Base-by-base conservation (phyloP, 345 rosid species). In the Carallia pectinifolia region DNA sequence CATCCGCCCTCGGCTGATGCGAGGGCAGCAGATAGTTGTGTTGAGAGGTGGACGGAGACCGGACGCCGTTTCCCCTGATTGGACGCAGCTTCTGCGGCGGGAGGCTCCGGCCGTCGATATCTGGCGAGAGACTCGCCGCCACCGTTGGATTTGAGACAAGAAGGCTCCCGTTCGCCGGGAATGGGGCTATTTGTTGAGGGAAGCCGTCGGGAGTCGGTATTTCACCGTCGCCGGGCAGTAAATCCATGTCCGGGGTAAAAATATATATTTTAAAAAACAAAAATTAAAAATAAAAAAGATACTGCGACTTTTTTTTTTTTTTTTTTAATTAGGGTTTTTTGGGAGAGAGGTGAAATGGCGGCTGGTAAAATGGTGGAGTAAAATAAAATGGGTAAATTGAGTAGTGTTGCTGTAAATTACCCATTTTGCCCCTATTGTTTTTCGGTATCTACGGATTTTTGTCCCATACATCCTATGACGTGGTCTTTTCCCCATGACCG, bases 51-150 rank as follows among this genome's bases (percentile, higher is more conserved):
- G 72, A 74, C 15, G 86, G 70, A 38, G 82, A 67, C 80, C 82
- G 72, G 44, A 52, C 81, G 58, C 58, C 80, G 62, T 53, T 75
- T 75, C 72, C 80, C 68, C 93, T 79, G 37, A 88, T 82, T 1
- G 97, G 93, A 52, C 82, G 85, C 47, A 88, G 85, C 82, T 90
- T 88, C 83, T 79, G 90, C 23, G 84, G 87, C 65, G 87, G 89
- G 6, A 81, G 67, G 68, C 61, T 71, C 13, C 53, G 65, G 56
- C 54, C 58, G 71, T 68, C 66, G 29, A 38, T 33, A 4, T 50
- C 76, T 8, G 72, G 54, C 2, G 75, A 58, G 36, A 53, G 54
- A 39, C 40, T 19, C 2, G 19, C 58, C 1, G 67, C 29, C 7
- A 60, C 29, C 7, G 65, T 44, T n/a, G 84, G 69, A 60, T 30